Conservation (phyloP, 2,329 filamentous ascomycete species). For the Torrubiella hemipterigena region DNA sequence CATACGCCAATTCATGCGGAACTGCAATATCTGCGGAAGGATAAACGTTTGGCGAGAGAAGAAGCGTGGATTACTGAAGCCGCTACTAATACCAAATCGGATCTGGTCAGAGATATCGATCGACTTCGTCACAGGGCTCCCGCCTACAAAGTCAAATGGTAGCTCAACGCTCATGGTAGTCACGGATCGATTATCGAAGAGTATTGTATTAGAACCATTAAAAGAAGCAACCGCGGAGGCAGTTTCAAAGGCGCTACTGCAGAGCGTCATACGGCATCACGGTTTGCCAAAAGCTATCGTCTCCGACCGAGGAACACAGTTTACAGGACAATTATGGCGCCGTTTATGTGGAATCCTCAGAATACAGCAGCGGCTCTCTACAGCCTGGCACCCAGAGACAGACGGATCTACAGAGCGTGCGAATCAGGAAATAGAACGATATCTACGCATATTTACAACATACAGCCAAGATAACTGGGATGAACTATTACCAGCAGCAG, state of each 20-base stretch:
- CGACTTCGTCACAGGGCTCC: neutral
- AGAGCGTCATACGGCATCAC: neutral
- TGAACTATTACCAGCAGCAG: neutral
- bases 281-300: neutral
- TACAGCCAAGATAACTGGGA: neutral
- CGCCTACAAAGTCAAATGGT: neutral
- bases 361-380: neutral
- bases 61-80: too few relatives aligned
- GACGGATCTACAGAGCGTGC: neutral
- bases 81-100: too few relatives aligned
- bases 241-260: neutral
- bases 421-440: neutral
- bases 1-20: too few relatives aligned
- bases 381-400: neutral
- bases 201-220: neutral
- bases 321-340: neutral
- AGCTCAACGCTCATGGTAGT: neutral
- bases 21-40: too few relatives aligned
- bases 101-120: too few relatives aligned
- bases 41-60: too few relatives aligned
- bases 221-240: neutral
- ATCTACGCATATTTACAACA: conserved; percentile 35
- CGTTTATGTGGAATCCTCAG: neutral
- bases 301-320: neutral
- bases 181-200: neutral